Evolutionary conservation across 305 asterid genomes (phyloP).

Genomic region (Coffea humblotiana): DNA sequence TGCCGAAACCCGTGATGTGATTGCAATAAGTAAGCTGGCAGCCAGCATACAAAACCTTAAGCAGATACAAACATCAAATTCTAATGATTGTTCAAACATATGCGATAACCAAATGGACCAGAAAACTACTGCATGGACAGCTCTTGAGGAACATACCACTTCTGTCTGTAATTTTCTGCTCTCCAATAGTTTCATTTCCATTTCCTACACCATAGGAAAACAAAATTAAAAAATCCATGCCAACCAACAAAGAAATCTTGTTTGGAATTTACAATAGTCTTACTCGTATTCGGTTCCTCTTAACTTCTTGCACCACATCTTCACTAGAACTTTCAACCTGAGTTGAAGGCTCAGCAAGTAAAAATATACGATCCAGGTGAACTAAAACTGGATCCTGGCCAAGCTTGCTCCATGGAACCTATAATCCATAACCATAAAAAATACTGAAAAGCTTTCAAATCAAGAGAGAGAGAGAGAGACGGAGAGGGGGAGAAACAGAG

Average conservation of each 20-base stretch:
- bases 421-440: constrained; percentile 28
- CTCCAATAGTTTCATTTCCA: constrained; percentile 90
- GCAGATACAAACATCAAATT: neutral
- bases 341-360: constrained; percentile 98
- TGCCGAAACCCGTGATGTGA: neutral
- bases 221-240: constrained; percentile 20
- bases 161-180: constrained; percentile 69
- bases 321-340: constrained; percentile 90
- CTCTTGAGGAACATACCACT: constrained; percentile 53
- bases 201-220: constrained; percentile 53
- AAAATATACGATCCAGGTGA: constrained; percentile 81
- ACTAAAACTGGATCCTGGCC: constrained; percentile 98
- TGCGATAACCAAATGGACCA: neutral
- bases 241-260: constrained; percentile 12
- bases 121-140: neutral
- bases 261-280: constrained; percentile 30
- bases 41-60: neutral
- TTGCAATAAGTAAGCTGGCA: neutral
- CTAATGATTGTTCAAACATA: too few relatives aligned
- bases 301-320: constrained; percentile 93
- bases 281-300: constrained; percentile 82
- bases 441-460: neutral
- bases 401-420: constrained; percentile 99
- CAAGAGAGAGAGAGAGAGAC: neutral
- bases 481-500: neutral